These are phyloP conservation scores for Ogataea nonfermentans DNA, from an alignment of 805 yeast genomes.

Conservation along the genomic window DNA sequence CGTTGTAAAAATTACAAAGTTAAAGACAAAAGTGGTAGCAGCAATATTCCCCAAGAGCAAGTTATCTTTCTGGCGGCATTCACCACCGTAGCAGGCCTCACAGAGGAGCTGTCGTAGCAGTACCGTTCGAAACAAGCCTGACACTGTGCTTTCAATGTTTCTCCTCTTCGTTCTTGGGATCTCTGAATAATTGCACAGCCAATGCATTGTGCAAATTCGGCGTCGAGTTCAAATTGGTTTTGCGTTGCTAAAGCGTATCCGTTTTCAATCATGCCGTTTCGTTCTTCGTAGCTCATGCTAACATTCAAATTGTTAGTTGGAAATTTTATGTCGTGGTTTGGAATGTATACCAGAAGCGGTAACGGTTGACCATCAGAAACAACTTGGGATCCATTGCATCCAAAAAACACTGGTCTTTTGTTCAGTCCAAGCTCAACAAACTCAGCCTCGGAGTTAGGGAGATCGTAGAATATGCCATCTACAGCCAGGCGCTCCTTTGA, in stretches of 20 bases:
- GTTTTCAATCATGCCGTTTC: slow-evolving; percentile 58
- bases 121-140: slow-evolving; percentile 61
- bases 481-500: slow-evolving; percentile 50
- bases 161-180: slow-evolving; percentile 61
- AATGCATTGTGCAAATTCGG: slow-evolving; percentile 68
- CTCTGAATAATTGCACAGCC: slow-evolving; percentile 82
- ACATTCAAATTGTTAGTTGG: slow-evolving; percentile 63
- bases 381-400: slow-evolving; percentile 64
- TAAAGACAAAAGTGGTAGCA: slow-evolving; percentile 1
- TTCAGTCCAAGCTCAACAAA: slow-evolving; percentile 59
- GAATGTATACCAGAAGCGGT: slow-evolving; percentile 72
- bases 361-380: slow-evolving; percentile 45
- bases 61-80: background rate
- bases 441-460: slow-evolving; percentile 57
- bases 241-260: slow-evolving; percentile 69
- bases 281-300: slow-evolving; percentile 56
- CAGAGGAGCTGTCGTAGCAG: slow-evolving; percentile 44
- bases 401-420: slow-evolving; percentile 71
- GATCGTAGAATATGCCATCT: slow-evolving; percentile 64
- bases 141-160: slow-evolving; percentile 61
- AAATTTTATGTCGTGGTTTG: slow-evolving; percentile 60
- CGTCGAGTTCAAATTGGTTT: slow-evolving; percentile 56
- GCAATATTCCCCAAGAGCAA: background rate
- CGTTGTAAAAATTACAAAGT: background rate
- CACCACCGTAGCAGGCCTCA: background rate